A percentile compares a stretch with the other conserved stretches of the same genome.
These are phyloP conservation scores for Candolleomyces aberdarensis DNA, from an alignment of 768 basidiomycete genomes.

Conservation along the genomic window DNA sequence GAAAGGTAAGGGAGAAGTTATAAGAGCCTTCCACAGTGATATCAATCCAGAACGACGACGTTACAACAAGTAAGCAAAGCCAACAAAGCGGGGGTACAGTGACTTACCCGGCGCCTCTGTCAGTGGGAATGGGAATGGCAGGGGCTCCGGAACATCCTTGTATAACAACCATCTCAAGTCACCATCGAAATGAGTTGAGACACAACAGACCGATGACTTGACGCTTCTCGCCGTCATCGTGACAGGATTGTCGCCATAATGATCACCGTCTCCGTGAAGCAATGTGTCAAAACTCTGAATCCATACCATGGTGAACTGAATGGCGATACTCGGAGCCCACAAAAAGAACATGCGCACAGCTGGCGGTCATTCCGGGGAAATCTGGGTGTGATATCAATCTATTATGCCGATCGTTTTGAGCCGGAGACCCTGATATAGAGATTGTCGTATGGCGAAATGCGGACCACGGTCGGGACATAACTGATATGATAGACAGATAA, in stretches of 20 bases:
- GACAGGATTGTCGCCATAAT: background rate
- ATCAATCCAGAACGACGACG: no score
- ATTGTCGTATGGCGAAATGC: background rate
- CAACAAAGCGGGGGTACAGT: no score
- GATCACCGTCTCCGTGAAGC: background rate
- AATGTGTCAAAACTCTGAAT: background rate
- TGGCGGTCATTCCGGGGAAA: background rate
- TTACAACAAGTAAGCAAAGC: no score
- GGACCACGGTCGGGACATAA: background rate
- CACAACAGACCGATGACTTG: no score
- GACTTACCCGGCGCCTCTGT: no score
- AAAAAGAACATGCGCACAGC: background rate
- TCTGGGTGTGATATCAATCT: background rate
- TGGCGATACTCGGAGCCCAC: background rate
- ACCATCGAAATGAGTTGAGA: no score
- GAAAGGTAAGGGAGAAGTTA: no score
- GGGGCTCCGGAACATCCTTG: no score
- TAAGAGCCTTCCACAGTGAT: no score
- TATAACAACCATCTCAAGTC: no score
- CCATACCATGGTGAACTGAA: background rate
- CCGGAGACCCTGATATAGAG: background rate
- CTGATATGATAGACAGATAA: conserved; percentile 1
- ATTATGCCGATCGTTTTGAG: background rate
- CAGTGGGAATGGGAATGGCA: no score
- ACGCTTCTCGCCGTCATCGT: background rate